These are phyloP conservation scores for Penicillium hesseltinei DNA, from an alignment of 2,329 filamentous ascomycete species.

Conservation along the genomic window DNA sequence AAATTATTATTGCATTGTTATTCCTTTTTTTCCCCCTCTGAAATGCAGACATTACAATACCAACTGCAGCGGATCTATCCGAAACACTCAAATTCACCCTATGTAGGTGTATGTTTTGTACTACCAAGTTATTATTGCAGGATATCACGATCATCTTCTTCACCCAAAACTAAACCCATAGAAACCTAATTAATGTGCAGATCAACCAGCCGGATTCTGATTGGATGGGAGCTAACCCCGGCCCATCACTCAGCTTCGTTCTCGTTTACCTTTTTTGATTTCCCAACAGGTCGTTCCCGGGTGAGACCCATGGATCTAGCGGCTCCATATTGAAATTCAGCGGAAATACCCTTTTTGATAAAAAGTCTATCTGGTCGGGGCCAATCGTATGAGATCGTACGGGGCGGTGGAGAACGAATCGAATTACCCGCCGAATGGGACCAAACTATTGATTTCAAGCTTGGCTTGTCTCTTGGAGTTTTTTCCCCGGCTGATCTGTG, in stretches of 20 bases:
- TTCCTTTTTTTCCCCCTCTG: not conserved
- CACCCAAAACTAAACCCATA: not conserved
- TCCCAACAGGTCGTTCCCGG: not conserved
- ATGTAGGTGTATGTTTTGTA: not conserved
- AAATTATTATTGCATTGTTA: not conserved
- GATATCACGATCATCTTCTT: not conserved
- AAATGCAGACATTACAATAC: not conserved
- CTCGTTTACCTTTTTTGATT: slow-evolving; percentile 4
- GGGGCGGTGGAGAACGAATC: not conserved
- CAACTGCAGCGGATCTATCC: slow-evolving; percentile 13
- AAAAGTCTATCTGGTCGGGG: slow-evolving; percentile 15
- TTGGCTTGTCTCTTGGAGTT: not conserved
- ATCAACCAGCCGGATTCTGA: not conserved
- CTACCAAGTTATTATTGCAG: not conserved
- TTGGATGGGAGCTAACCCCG: not conserved
- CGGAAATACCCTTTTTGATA: not conserved
- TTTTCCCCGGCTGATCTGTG: not conserved
- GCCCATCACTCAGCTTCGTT: not conserved
- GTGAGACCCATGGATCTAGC: slow-evolving; percentile 1
- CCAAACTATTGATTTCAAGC: slow-evolving; percentile 1
- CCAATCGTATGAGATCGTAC: not conserved
- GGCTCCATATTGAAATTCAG: not conserved
- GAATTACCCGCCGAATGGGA: not conserved
- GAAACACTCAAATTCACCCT: not conserved
- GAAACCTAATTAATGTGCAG: not conserved